phyloP scores from a whole-genome alignment of 2,329 filamentous ascomycete genomes.

The Diaporthe sp. region DNA sequence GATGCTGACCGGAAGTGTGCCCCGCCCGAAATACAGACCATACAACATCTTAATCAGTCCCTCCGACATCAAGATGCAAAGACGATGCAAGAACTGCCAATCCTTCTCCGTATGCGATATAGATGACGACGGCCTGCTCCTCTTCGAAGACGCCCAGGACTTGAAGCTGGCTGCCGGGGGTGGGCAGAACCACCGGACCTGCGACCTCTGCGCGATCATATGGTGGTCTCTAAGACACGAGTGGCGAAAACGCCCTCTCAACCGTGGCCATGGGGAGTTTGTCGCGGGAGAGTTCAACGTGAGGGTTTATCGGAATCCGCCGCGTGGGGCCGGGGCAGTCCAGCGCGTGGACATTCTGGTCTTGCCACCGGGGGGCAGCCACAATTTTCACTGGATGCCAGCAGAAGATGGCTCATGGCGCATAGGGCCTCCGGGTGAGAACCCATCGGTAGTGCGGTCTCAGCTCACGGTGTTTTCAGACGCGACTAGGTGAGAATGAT shows the following conservation, averaged over 20 bases:
- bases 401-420: neutral
- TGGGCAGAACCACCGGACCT: neutral
- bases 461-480: neutral
- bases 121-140: neutral
- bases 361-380: neutral
- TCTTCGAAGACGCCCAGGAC: neutral
- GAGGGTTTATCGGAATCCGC: neutral
- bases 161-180: neutral
- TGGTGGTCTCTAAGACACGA: neutral
- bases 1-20: too few species aligned
- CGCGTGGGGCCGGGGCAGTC: neutral
- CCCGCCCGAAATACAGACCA: neutral
- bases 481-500: neutral
- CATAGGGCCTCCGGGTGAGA: neutral
- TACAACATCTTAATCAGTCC: neutral
- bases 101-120: neutral
- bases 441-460: neutral
- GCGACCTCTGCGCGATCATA: neutral
- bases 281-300: neutral
- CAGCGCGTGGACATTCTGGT: neutral
- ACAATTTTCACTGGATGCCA: neutral
- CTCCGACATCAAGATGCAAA: neutral
- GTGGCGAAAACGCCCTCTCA: neutral
- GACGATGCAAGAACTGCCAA: neutral
- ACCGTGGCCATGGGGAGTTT: neutral